Percentiles rank a stretch among this genome's conserved stretches.
phyloP scores from a whole-genome alignment of 441 rosid genomes.

The Aleurites moluccanus region DNA sequence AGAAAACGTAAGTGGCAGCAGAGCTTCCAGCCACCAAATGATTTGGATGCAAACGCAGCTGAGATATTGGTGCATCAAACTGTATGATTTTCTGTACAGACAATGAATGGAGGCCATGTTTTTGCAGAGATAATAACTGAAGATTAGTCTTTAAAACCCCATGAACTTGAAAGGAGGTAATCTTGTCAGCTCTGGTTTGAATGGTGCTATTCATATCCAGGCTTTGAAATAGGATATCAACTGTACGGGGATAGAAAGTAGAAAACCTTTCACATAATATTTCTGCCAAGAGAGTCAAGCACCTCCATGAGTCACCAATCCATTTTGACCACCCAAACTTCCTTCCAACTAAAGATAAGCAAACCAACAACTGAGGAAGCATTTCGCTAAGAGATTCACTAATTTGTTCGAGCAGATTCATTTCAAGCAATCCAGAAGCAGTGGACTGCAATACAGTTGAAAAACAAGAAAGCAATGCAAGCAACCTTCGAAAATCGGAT shows the following conservation, averaged over 20 bases:
- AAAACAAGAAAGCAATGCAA: conserved; percentile 95
- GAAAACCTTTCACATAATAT: conserved; percentile 84
- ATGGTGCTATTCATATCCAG: conserved; percentile 44
- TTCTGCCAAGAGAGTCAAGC: conserved; percentile 96
- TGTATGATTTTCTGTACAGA: conserved; percentile 67
- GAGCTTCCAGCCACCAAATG: conserved; percentile 85
- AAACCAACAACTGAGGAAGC: conserved; percentile 83
- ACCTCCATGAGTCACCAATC: conserved; percentile 88
- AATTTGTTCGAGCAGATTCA: conserved; percentile 81
- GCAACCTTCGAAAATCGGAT: conserved; percentile 78
- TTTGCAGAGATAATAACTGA: conserved; percentile 89
- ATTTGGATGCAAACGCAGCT: conserved; percentile 85
- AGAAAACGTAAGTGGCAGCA: conserved; percentile 87
- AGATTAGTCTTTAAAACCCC: conserved; percentile 94
- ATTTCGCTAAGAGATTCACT: conserved; percentile 69
- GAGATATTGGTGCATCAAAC: conserved; percentile 76
- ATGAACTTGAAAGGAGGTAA: conserved; percentile 78
- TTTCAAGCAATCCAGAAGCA: conserved; percentile 94
- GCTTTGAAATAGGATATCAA: conserved; percentile 81
- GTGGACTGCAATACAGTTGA: conserved; percentile 85
- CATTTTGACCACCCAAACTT: conserved; percentile 97
- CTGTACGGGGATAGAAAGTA: conserved; percentile 62
- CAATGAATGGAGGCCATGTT: conserved; percentile 75
- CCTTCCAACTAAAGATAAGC: conserved; percentile 74
- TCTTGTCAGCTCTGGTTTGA: conserved; percentile 55